Base-by-base conservation (phyloP, 305 asterid genomes). In the Fraxinus angustifolia region DNA sequence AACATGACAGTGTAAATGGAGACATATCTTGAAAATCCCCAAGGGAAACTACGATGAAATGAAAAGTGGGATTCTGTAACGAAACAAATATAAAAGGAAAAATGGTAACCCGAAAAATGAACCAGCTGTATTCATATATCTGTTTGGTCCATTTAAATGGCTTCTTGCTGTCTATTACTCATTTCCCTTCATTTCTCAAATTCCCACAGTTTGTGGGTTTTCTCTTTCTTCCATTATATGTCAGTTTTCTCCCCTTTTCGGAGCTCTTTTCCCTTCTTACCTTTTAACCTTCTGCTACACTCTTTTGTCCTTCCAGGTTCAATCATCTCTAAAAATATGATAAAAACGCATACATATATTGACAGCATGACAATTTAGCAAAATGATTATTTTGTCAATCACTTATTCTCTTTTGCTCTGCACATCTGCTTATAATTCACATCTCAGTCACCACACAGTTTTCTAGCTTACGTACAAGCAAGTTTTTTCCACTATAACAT, bases 231-330 rank as follows among this genome's bases (percentile, higher is more conserved):
- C 86, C 70, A 76, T 81, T 78, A 67, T 79, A 17, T 53, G 58
- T 77, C 71, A 73, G 53, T 68, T 62, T 75, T 65, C 70, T 70
- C 62, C 65, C 77, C 82, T 48, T 84, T 76, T 73, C 42, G 68
- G 71, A 78, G 80, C 78, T 38, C 58, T 73, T 68, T 48, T 74
- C 10, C 62, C 58, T 81, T 65, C 76, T 81, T 28, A 26, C 74
- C 42, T 48, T 78, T 38, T 53, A 23, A 26, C 33, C 78, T 65
- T 75, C 73, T 80, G 78, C 71, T 42, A 79, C 71, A 60, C 79
- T 83, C 75, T 83, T 80, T 84, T 84, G 86, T 81, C 86, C 85
- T 82, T 82, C 83, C 78, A 56, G 28, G 87, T 85, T 85, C 78
- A 78, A 79, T 86, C 84, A 80, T 81, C 80, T 28, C 79, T 80